Base-by-base conservation (phyloP, 331 rosid species). In the Spiraea crenata region DNA sequence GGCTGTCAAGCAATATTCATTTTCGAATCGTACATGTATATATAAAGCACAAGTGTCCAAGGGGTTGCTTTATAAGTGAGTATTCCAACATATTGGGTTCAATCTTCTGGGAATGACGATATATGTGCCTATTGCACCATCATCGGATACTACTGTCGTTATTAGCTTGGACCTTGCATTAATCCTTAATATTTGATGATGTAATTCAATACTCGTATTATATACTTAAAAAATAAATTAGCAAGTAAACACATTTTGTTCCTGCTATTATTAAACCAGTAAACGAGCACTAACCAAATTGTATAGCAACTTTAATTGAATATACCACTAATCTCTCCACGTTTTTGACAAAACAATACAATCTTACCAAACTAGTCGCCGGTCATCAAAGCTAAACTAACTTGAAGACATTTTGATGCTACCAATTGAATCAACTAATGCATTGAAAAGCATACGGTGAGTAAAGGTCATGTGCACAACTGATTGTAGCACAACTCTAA, bases 41-140 rank as follows among this genome's bases (percentile, higher is more conserved):
- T 19, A 51, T 25, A 65, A 70, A 15, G 74, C 74, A 45, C 74
- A 70, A 70, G 65, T 57, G 57, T 70, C 74, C 74, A 70, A 57
- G 56, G 42, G 35, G 3, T 70, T 57, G 65, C 74, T 57, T 70
- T 57, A 31, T 44, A 57, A 25, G 31, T 25, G 31, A 25, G 31
- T 25, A 25, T 25, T n/a, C 34, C 61, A 56, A 9, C 61, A 20
- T 56, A 5, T 55, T 17, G 10, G 11, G 6, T 44, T 44, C 9
- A 42, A 42, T 42, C 46, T 25, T 42, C 46, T 42, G 7, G 25
- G 61, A 58, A 14, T 0, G 31, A 25, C 31, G 31, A 54, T 54
- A 17, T 54, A 17, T 7, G 17, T 54, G 8, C 3, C 2, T 25
- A 3, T 56, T 25, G 31, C 2, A 25, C 31, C 31, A 8, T 8